A percentile compares a stretch with the other conserved stretches of the same genome.
Conservation (phyloP, 352 stramenopile genomes). For the Globisporangium orthogonon region DNA sequence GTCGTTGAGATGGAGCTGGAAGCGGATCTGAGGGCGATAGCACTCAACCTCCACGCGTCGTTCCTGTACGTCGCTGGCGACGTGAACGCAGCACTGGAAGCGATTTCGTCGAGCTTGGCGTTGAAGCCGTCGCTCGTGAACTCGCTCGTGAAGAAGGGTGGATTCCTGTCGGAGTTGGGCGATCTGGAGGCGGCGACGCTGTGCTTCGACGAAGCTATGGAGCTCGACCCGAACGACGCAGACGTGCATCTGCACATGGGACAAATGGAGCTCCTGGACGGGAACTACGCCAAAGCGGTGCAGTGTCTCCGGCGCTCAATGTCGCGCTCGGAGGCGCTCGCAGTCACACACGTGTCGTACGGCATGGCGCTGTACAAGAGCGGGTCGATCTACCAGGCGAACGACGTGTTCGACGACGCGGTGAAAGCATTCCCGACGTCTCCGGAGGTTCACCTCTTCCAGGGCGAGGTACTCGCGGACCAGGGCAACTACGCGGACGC, state of each 20-base stretch:
- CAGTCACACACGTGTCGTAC: slow-evolving; percentile 75
- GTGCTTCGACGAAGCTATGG: slow-evolving; percentile 60
- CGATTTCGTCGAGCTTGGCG: slow-evolving; percentile 52
- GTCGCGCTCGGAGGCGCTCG: slow-evolving; percentile 64
- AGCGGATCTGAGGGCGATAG: slow-evolving; percentile 34
- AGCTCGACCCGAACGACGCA: slow-evolving; percentile 65
- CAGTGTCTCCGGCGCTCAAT: slow-evolving; percentile 69
- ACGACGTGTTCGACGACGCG: slow-evolving; percentile 76
- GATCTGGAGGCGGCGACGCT: slow-evolving; percentile 50
- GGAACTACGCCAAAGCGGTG: slow-evolving; percentile 66
- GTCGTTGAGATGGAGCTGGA: slow-evolving; percentile 30
- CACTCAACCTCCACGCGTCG: slow-evolving; percentile 75
- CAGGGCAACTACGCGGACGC: slow-evolving; percentile 76
- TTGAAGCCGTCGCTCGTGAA: slow-evolving; percentile 54
- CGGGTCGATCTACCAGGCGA: slow-evolving; percentile 72
- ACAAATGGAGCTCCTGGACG: slow-evolving; percentile 76
- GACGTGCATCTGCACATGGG: slow-evolving; percentile 78
- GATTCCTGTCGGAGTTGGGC: slow-evolving; percentile 71
- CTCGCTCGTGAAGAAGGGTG: slow-evolving; percentile 74
- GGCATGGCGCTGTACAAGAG: slow-evolving; percentile 86
- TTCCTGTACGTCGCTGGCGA: slow-evolving; percentile 76
- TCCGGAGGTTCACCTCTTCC: slow-evolving; percentile 75
- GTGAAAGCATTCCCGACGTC: slow-evolving; percentile 57
- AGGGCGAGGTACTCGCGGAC: slow-evolving; percentile 76
- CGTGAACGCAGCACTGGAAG: slow-evolving; percentile 59